Conservation (phyloP, 2,329 filamentous ascomycete species). For the Xylariaceae sp. region DNA sequence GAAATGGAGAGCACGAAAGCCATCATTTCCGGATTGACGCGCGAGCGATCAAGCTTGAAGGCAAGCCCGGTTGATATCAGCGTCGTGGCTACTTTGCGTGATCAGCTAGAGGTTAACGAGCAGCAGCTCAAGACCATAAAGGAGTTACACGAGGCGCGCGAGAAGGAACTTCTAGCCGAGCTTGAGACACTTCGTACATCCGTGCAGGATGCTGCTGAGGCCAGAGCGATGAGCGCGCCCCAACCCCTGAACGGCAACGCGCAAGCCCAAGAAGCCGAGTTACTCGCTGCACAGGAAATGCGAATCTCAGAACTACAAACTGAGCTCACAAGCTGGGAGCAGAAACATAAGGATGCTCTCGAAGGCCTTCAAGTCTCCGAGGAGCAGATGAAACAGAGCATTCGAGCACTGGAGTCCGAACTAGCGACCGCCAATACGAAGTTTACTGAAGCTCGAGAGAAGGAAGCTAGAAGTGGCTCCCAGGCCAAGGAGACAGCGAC, state of each 20-base stretch:
- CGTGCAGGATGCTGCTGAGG: constrained; percentile 37
- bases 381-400: constrained; percentile 66
- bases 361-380: constrained; percentile 71
- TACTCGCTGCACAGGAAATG: constrained; percentile 45
- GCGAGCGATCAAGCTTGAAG: constrained; percentile 88
- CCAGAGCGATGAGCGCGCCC: constrained; percentile 14
- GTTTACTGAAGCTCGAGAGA: constrained; percentile 41
- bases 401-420: constrained; percentile 68
- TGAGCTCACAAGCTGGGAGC: constrained; percentile 73
- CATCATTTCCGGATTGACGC: constrained; percentile 89
- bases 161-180: constrained; percentile 71
- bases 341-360: constrained; percentile 69
- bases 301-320: constrained; percentile 65
- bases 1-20: constrained; percentile 97
- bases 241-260: constrained; percentile 31
- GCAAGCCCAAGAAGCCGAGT: constrained; percentile 29
- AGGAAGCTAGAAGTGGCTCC: constrained; percentile 38
- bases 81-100: constrained; percentile 79
- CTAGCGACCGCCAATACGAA: constrained; percentile 53
- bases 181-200: constrained; percentile 65
- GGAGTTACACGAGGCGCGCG: constrained; percentile 68
- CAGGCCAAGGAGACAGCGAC: constrained; percentile 48
- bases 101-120: constrained; percentile 85
- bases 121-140: constrained; percentile 73
- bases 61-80: constrained; percentile 84